Conservation (phyloP, 2,329 filamentous ascomycete species). For the Clarireedia paspali region DNA sequence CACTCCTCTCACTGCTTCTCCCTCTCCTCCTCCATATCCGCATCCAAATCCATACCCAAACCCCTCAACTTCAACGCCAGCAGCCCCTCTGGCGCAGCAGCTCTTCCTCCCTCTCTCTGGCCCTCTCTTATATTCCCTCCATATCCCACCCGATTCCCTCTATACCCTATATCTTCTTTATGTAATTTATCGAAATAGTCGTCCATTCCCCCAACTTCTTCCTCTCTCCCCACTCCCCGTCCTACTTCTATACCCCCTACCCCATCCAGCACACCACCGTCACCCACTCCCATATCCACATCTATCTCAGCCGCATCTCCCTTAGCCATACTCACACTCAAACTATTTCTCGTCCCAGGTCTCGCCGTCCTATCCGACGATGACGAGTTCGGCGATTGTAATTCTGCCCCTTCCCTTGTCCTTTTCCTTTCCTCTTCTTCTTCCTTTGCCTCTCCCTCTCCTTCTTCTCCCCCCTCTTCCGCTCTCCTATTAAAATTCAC, state of each 20-base stretch:
- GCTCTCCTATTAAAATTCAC: too few relatives aligned
- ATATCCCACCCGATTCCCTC: constrained; percentile 33
- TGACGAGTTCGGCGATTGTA: not conserved
- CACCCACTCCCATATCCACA: constrained; percentile 7
- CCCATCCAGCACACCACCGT: too few relatives aligned
- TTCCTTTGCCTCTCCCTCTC: too few relatives aligned
- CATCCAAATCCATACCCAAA: constrained; percentile 14
- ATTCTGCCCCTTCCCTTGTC: not conserved
- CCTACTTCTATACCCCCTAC: too few relatives aligned
- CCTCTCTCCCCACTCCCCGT: too few relatives aligned
- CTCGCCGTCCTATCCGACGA: not conserved
- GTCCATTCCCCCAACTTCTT: constrained; percentile 20
- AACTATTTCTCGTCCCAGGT: not conserved
- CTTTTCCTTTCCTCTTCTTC: too few relatives aligned
- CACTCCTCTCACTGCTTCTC: too few relatives aligned
- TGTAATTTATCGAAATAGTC: constrained; percentile 58
- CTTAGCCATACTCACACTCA: too few relatives aligned
- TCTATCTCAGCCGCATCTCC: not conserved
- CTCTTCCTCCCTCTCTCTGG: constrained; percentile 27
- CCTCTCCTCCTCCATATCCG: not conserved
- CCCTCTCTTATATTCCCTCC: not conserved
- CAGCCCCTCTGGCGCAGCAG: constrained; percentile 50
- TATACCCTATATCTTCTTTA: constrained; percentile 57
- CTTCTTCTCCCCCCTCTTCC: too few relatives aligned
- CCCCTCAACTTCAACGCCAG: constrained; percentile 62